These are phyloP conservation scores for Chlorella sp. DNA, from an alignment of 139 green algal genomes.

Conservation along the genomic window DNA sequence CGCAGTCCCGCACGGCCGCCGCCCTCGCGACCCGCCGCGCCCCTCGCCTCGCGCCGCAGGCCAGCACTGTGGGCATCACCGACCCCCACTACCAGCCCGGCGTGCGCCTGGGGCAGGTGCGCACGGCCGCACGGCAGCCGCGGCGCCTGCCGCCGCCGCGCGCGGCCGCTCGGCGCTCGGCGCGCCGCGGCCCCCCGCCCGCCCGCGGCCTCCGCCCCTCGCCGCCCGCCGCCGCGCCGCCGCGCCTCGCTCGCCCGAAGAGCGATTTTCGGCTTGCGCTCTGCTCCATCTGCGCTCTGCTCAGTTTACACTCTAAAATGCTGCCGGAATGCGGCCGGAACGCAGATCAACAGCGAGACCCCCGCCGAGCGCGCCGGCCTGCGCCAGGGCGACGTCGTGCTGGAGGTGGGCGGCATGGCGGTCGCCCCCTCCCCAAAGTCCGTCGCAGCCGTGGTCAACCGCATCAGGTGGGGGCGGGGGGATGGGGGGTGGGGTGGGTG, in stretches of 20 bases:
- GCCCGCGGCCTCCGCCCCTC: no score
- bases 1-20: no score
- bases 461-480: conserved; percentile 53
- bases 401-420: conserved; percentile 57
- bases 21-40: background rate
- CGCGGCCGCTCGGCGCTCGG: no score
- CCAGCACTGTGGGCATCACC: conserved; percentile 70
- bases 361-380: conserved; percentile 72
- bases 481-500: background rate
- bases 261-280: no score
- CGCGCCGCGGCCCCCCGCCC: no score
- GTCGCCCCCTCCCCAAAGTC: conserved; percentile 34
- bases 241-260: no score
- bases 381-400: conserved; percentile 70
- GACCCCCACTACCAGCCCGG: conserved; percentile 72
- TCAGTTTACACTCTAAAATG: no score
- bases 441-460: conserved; percentile 60
- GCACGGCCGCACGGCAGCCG: no score
- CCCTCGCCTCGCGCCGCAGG: conserved; percentile 54
- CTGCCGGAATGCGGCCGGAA: no score
- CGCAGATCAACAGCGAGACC: conserved; percentile 50
- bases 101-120: conserved; percentile 71
- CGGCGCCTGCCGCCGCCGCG: no score
- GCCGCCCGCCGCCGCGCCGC: no score
- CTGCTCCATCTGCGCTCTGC: no score